These are phyloP conservation scores for Closterium sp. DNA, from an alignment of 139 green algal species.

Conservation along the genomic window DNA sequence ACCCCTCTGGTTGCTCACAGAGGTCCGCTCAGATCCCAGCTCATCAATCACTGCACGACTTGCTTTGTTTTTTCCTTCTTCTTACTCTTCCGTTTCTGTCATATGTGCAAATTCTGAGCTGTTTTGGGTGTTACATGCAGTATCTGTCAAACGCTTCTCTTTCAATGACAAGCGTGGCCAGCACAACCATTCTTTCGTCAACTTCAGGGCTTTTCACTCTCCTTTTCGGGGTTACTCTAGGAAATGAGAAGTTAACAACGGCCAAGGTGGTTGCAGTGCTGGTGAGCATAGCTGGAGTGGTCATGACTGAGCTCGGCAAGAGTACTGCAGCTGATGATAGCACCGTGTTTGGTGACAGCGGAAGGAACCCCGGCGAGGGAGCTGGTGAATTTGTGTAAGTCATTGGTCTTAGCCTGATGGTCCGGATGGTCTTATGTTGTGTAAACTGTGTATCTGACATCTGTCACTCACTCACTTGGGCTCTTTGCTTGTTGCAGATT, in stretches of 20 bases:
- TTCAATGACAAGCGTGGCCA: conserved; percentile 44
- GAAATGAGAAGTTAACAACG: conserved; percentile 20
- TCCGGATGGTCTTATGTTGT: background rate
- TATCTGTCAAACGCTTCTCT: conserved; percentile 39
- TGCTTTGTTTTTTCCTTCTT: background rate
- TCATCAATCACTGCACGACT: background rate
- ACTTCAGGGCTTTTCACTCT: conserved; percentile 48
- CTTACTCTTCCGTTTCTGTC: background rate
- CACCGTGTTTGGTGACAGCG: background rate
- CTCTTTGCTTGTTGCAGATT: conserved; percentile 22
- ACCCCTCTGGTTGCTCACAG: conserved; percentile 30
- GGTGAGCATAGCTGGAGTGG: conserved; percentile 30
- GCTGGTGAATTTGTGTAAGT: background rate
- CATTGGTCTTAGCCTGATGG: background rate
- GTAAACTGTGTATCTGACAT: background rate
- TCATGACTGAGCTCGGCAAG: conserved; percentile 44
- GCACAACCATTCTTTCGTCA: conserved; percentile 45
- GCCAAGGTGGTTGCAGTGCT: conserved; percentile 31
- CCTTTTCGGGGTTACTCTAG: conserved; percentile 27
- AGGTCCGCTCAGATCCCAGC: conserved; percentile 2
- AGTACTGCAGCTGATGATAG: conserved; percentile 18
- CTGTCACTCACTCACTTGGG: conserved; percentile 6
- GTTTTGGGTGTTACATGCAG: conserved; percentile 14
- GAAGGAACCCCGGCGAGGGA: background rate
- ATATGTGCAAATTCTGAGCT: background rate